Evolutionary conservation across 2,329 filamentous ascomycete species (phyloP).

Genomic region (Gremmenia infestans): DNA sequence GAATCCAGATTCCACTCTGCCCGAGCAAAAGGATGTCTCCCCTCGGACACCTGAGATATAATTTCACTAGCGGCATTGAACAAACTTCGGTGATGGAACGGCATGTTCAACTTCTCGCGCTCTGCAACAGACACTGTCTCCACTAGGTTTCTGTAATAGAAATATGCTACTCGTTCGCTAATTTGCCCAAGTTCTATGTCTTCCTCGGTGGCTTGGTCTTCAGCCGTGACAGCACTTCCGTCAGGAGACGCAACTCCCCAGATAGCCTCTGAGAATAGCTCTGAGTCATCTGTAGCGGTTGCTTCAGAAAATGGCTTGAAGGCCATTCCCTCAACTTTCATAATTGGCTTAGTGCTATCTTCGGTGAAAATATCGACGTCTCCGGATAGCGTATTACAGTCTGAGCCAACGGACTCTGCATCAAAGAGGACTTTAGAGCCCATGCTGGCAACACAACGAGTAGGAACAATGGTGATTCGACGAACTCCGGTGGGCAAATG

Average conservation of each 20-base stretch:
- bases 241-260: slow-evolving; percentile 1
- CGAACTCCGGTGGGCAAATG: slow-evolving; percentile 13
- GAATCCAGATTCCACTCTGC: background rate
- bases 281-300: slow-evolving; percentile 3
- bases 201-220: background rate
- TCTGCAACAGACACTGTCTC: background rate
- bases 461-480: slow-evolving; percentile 11
- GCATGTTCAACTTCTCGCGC: background rate
- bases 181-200: background rate
- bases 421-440: background rate
- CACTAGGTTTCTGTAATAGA: slow-evolving; percentile 4
- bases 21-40: background rate
- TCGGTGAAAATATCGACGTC: slow-evolving; percentile 5
- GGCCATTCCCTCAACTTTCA: background rate
- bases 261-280: slow-evolving; percentile 5
- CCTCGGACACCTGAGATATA: background rate
- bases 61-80: background rate
- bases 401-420: background rate
- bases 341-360: background rate
- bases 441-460: background rate
- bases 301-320: slow-evolving; percentile 4
- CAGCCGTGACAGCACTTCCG: background rate
- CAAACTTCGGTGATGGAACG: slow-evolving; percentile 1
- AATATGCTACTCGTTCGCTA: background rate
- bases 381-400: background rate